Percentiles rank a stretch among this genome's conserved stretches.
Conservation (phyloP, 176 grass and related monocot species). For the Zizania latifolia region DNA sequence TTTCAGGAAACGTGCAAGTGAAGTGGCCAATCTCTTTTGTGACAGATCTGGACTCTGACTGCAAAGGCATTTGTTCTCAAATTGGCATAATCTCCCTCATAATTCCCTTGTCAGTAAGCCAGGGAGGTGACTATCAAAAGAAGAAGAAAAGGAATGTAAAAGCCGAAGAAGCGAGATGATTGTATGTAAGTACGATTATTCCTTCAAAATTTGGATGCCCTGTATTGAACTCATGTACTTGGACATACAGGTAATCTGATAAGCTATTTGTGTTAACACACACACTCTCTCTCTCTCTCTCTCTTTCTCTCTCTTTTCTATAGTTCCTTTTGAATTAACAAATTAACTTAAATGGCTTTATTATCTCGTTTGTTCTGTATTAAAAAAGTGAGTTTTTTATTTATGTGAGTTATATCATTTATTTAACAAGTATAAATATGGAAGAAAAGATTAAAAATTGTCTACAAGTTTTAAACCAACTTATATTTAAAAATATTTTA, state of each 20-base stretch:
- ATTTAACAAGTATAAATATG: too few relatives aligned
- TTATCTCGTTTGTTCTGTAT: too few relatives aligned
- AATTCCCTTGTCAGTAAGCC: not conserved
- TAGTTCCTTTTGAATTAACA: too few relatives aligned
- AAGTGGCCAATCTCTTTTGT: not conserved
- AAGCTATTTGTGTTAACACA: too few relatives aligned
- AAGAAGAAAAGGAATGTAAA: not conserved
- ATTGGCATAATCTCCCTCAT: not conserved
- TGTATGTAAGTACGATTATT: constrained; percentile 12
- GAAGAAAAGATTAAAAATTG: too few relatives aligned
- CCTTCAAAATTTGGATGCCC: not conserved
- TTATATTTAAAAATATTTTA: too few relatives aligned
- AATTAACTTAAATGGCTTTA: too few relatives aligned
- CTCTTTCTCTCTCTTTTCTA: too few relatives aligned
- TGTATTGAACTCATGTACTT: not conserved
- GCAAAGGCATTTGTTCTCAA: not conserved
- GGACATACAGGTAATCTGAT: not conserved
- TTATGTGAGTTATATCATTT: too few relatives aligned
- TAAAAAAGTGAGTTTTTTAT: too few relatives aligned
- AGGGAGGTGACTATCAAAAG: not conserved
- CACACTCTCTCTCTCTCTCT: too few relatives aligned
- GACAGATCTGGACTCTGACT: not conserved
- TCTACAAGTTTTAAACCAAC: too few relatives aligned
- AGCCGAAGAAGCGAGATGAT: constrained; percentile 1
- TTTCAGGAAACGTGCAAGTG: not conserved